These are phyloP conservation scores for Dendryphion nanum DNA, from an alignment of 2,329 filamentous ascomycete genomes.

Conservation along the genomic window DNA sequence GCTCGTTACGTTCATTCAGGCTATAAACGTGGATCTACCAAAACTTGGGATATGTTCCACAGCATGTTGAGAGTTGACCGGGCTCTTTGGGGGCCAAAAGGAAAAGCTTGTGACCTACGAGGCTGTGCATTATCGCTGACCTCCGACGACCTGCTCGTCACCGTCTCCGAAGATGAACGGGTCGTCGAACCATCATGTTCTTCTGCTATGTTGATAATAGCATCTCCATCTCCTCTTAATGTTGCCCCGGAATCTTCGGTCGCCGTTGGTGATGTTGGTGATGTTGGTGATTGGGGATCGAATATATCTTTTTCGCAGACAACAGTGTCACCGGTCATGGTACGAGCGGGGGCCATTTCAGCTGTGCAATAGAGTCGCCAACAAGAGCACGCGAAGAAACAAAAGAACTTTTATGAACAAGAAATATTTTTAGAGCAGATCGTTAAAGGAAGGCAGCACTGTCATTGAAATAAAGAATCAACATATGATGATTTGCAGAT, in stretches of 20 bases:
- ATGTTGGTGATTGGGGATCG: conserved; percentile 10
- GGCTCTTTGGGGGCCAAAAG: conserved; percentile 9
- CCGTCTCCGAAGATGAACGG: conserved; percentile 11
- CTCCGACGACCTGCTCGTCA: conserved; percentile 6
- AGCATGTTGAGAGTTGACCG: no score
- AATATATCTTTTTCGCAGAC: conserved; percentile 18
- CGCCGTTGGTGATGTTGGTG: conserved; percentile 26
- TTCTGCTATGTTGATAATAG: conserved; percentile 28
- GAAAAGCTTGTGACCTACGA: conserved; percentile 23
- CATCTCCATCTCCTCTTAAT: conserved; percentile 30
- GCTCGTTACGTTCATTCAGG: no score
- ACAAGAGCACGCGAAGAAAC: no score
- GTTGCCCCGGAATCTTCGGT: conserved; percentile 23
- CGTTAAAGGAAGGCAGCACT: no score
- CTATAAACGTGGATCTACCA: no score
- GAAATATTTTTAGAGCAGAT: no score
- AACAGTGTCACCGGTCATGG: conserved; percentile 33
- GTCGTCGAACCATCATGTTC: conserved; percentile 13
- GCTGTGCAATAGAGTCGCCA: no score
- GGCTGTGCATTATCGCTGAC: conserved; percentile 27
- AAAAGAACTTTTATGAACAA: no score
- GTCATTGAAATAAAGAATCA: no score
- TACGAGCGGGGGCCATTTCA: conserved; percentile 31
- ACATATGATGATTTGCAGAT: no score
- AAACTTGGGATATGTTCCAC: not conserved